Percentiles rank a stretch among this genome's conserved stretches.
Conservation (phyloP, 805 yeast genomes). For the Starmera dryadoides region DNA sequence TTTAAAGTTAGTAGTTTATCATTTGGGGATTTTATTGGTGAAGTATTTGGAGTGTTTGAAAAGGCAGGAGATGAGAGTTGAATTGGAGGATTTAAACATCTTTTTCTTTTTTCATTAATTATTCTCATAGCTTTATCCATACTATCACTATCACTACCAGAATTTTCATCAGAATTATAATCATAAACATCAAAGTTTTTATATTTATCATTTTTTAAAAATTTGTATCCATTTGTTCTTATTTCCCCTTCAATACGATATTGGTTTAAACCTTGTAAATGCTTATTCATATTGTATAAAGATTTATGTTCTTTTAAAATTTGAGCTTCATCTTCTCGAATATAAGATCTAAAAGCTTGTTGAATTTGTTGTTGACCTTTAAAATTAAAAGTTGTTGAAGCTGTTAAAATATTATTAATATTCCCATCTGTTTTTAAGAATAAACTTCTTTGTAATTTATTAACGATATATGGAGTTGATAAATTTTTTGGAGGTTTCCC, state of each 20-base stretch:
- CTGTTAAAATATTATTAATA: not conserved
- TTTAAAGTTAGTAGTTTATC: not conserved
- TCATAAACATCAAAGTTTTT: slow-evolving; percentile 33
- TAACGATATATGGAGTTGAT: not conserved
- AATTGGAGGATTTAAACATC: not conserved
- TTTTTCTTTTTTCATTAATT: not conserved
- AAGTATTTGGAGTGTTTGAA: not conserved
- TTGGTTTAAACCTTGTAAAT: slow-evolving; percentile 3
- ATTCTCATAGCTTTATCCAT: not conserved
- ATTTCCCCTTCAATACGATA: slow-evolving; percentile 1
- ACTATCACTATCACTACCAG: slow-evolving; percentile 1
- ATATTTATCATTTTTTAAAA: slow-evolving; percentile 9
- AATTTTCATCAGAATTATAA: slow-evolving; percentile 25
- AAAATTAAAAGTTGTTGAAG: slow-evolving; percentile 1
- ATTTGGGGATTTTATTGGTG: not conserved
- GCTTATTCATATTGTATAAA: not conserved
- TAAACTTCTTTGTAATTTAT: slow-evolving; percentile 1
- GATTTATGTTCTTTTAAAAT: not conserved
- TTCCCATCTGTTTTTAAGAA: not conserved
- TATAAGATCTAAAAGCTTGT: not conserved
- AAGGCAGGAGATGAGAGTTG: not conserved
- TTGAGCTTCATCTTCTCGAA: not conserved
- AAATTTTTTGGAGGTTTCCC: slow-evolving; percentile 2
- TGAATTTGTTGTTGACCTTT: slow-evolving; percentile 3
- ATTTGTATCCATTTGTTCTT: slow-evolving; percentile 10